These are phyloP conservation scores for Starmerella potacharoeniae DNA, from an alignment of 805 yeast species.

Conservation along the genomic window DNA sequence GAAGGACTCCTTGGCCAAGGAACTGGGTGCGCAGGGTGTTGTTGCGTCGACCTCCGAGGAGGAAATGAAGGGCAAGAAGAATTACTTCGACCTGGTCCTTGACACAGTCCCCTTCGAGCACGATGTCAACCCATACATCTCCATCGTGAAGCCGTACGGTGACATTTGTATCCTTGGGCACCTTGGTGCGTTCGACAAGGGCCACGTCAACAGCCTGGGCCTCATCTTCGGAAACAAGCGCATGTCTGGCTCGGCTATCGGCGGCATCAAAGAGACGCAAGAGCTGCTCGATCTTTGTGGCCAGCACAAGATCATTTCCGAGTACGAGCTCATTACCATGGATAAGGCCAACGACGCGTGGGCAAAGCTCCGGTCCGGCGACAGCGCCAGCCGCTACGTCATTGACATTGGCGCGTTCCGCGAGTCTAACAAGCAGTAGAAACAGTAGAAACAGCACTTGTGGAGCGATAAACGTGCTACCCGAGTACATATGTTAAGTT, in stretches of 20 bases:
- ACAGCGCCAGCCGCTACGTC: constrained; percentile 16
- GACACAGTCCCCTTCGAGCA: constrained; percentile 42
- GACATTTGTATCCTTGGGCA: constrained; percentile 54
- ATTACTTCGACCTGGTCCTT: constrained; percentile 40
- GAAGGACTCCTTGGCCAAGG: constrained; percentile 43
- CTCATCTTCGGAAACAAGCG: constrained; percentile 35
- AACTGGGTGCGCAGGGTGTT: constrained; percentile 46
- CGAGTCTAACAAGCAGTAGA: not conserved
- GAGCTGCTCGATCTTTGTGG: constrained; percentile 57
- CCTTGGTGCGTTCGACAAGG: constrained; percentile 32
- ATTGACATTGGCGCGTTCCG: constrained; percentile 10
- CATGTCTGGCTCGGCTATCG: constrained; percentile 38
- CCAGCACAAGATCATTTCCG: constrained; percentile 45
- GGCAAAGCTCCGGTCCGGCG: constrained; percentile 9
- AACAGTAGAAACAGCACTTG: no score
- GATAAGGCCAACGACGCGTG: constrained; percentile 17
- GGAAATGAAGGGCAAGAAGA: constrained; percentile 27
- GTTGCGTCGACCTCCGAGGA: constrained; percentile 38
- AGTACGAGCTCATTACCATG: constrained; percentile 52
- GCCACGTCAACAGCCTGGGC: constrained; percentile 38
- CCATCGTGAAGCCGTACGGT: constrained; percentile 46
- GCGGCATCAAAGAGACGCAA: constrained; percentile 54
- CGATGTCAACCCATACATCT: constrained; percentile 39
- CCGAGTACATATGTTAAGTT: no score
- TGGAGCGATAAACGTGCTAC: no score